These are phyloP conservation scores for Erigeron canadensis DNA, from an alignment of 129 eudicot species.

Conservation along the genomic window DNA sequence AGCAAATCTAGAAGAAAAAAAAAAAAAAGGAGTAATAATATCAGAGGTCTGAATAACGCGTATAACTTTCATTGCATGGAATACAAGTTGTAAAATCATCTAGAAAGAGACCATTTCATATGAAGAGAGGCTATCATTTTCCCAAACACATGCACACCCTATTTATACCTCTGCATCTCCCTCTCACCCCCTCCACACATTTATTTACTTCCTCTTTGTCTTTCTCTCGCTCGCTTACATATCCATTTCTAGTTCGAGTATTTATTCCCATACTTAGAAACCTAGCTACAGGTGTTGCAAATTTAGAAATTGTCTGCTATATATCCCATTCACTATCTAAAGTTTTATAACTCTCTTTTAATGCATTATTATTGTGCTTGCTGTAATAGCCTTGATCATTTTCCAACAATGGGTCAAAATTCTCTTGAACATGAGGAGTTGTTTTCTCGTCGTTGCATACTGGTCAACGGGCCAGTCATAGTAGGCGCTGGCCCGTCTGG, in stretches of 20 bases:
- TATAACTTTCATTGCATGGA: slow-evolving; percentile 6
- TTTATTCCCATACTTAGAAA: slow-evolving; percentile 30
- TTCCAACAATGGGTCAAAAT: slow-evolving; percentile 37
- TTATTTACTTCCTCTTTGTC: slow-evolving; percentile 24
- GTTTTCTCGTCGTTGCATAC: slow-evolving; percentile 62
- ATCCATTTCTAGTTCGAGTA: slow-evolving; percentile 17
- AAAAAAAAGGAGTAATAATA: too few species aligned
- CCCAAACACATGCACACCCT: slow-evolving; percentile 65
- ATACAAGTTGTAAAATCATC: slow-evolving; percentile 11
- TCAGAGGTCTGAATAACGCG: not conserved
- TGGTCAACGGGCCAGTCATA: slow-evolving; percentile 88
- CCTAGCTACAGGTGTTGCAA: slow-evolving; percentile 14
- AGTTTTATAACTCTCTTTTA: slow-evolving; percentile 24
- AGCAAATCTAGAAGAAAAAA: too few species aligned
- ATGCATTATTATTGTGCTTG: slow-evolving; percentile 45
- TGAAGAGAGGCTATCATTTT: slow-evolving; percentile 40
- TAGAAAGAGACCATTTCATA: slow-evolving; percentile 37
- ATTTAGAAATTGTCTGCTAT: slow-evolving; percentile 17
- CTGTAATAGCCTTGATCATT: slow-evolving; percentile 28
- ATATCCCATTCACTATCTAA: slow-evolving; percentile 21
- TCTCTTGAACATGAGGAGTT: slow-evolving; percentile 40
- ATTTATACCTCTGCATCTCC: slow-evolving; percentile 65
- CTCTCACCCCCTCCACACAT: slow-evolving; percentile 71
- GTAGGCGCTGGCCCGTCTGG: slow-evolving; percentile 99
- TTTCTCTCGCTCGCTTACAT: not conserved